Evolutionary conservation across 2,329 filamentous ascomycete genomes (phyloP).

Genomic region (Talaromyces pinophilus): DNA sequence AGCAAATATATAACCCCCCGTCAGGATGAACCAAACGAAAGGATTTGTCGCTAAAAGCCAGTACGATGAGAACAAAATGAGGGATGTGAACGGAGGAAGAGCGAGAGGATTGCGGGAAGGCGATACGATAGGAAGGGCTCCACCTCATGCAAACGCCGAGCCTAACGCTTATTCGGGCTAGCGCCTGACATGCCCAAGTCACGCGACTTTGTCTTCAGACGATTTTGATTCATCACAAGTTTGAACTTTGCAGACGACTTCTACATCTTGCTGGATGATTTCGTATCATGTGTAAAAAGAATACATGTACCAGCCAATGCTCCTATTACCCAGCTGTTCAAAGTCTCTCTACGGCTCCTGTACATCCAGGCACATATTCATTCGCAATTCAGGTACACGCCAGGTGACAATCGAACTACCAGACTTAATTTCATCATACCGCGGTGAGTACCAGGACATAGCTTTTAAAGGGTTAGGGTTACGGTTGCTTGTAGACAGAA

Average conservation of each 20-base stretch:
- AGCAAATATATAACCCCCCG: neutral
- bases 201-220: conserved; percentile 7
- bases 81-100: neutral
- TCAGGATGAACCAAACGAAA: neutral
- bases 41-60: neutral
- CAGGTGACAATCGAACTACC: neutral
- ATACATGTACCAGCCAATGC: neutral
- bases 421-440: no score
- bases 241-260: neutral
- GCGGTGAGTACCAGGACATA: neutral
- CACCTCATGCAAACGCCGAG: neutral
- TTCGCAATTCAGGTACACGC: neutral
- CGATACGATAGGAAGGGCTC: neutral
- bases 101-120: neutral
- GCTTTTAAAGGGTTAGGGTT: neutral
- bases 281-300: neutral
- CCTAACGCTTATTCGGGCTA: neutral
- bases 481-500: neutral
- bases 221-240: neutral
- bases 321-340: neutral
- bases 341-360: neutral
- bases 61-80: neutral
- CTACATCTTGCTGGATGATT: neutral
- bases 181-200: neutral
- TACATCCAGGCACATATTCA: neutral